Evolutionary conservation across 352 stramenopile genomes (phyloP).

Genomic region (Phytophthora fragariae): DNA sequence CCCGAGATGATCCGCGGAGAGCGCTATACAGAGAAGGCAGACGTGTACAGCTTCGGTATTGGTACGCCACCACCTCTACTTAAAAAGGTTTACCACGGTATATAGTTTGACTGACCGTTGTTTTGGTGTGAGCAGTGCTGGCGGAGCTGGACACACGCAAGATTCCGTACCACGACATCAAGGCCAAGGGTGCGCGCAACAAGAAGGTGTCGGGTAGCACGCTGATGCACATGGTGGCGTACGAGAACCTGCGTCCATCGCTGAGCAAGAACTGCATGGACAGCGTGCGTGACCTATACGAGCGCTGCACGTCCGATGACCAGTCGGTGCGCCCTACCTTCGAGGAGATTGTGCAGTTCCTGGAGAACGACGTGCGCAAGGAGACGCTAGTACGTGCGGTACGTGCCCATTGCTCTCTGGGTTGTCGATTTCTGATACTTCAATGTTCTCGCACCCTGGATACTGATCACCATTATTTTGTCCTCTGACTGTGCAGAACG

Average conservation of each 20-base stretch:
- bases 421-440: slow-evolving; percentile 20
- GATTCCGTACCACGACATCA: slow-evolving; percentile 91
- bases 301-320: slow-evolving; percentile 82
- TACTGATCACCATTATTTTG: slow-evolving; percentile 19
- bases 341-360: slow-evolving; percentile 85
- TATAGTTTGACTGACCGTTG: slow-evolving; percentile 10
- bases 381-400: slow-evolving; percentile 86
- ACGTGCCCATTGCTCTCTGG: slow-evolving; percentile 30
- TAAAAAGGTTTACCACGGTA: not conserved
- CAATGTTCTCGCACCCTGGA: not conserved
- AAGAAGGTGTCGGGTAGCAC: slow-evolving; percentile 89
- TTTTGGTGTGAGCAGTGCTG: slow-evolving; percentile 57
- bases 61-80: slow-evolving; percentile 39
- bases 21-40: slow-evolving; percentile 89
- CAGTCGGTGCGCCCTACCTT: slow-evolving; percentile 82
- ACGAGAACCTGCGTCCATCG: slow-evolving; percentile 86
- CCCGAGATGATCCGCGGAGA: slow-evolving; percentile 92
- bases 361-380: slow-evolving; percentile 88
- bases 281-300: slow-evolving; percentile 82
- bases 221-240: slow-evolving; percentile 92
- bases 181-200: slow-evolving; percentile 81
- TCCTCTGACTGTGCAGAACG: slow-evolving; percentile 36
- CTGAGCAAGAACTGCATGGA: slow-evolving; percentile 87
- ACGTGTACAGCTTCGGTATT: slow-evolving; percentile 91
- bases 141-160: slow-evolving; percentile 87